Conservation (phyloP, 106 monocot species). For the Posidonia australis region DNA sequence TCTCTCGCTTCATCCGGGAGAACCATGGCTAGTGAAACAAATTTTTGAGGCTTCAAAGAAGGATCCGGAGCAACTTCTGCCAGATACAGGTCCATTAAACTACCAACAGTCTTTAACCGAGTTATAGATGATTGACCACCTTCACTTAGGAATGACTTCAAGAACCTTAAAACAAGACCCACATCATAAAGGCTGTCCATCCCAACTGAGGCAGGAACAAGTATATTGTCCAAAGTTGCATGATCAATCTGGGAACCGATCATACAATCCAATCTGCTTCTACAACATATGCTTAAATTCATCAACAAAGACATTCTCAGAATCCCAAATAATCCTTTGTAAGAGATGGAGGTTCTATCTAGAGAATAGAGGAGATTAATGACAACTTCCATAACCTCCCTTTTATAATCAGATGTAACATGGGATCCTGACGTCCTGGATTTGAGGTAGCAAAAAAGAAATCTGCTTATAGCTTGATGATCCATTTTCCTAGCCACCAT, state of each 20-base stretch:
- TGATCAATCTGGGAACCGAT: conserved; percentile 60
- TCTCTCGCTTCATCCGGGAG: conserved; percentile 69
- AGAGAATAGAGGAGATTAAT: conserved; percentile 49
- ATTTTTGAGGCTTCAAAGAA: conserved; percentile 51
- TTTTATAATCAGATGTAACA: conserved; percentile 57
- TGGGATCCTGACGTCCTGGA: conserved; percentile 8
- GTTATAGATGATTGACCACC: conserved; percentile 9
- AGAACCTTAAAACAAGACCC: conserved; percentile 48
- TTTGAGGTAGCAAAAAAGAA: conserved; percentile 72
- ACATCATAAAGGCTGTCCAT: conserved; percentile 63
- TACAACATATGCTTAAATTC: conserved; percentile 24
- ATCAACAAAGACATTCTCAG: conserved; percentile 38
- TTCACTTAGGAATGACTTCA: conserved; percentile 42
- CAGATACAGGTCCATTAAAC: conserved; percentile 68
- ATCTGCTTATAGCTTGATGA: conserved; percentile 38
- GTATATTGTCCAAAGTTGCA: conserved; percentile 63
- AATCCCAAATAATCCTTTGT: conserved; percentile 60
- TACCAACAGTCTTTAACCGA: conserved; percentile 53
- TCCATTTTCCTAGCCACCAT: conserved; percentile 45
- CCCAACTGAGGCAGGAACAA: conserved; percentile 35
- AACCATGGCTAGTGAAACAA: conserved; percentile 33
- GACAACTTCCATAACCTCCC: conserved; percentile 24
- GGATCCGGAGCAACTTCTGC: conserved; percentile 90
- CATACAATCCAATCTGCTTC: conserved; percentile 50
- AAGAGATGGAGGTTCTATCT: conserved; percentile 41